These are phyloP conservation scores for Penicillium tannophilum DNA, from an alignment of 495 filamentous ascomycete species.

Conservation along the genomic window DNA sequence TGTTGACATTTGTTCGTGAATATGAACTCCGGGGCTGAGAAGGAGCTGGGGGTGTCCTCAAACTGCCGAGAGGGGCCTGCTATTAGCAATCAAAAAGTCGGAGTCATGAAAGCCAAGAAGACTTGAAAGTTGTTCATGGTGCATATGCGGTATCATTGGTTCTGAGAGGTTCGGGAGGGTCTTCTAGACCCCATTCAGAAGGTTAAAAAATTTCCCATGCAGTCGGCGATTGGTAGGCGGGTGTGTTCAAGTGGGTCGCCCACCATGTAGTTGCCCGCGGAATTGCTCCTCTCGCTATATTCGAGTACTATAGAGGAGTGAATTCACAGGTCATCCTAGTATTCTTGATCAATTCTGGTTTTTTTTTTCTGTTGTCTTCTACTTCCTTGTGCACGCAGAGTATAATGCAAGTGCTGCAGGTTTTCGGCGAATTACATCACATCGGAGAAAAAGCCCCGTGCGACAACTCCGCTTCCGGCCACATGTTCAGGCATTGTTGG, in stretches of 20 bases:
- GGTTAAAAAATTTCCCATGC: constrained; percentile 4
- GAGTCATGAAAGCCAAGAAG: constrained; percentile 14
- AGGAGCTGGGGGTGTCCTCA: background rate
- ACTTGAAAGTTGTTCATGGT: background rate
- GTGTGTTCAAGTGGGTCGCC: background rate
- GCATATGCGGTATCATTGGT: background rate
- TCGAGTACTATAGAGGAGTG: too few species aligned
- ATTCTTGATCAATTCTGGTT: too few species aligned
- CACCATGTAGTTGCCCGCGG: background rate
- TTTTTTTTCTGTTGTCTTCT: too few species aligned
- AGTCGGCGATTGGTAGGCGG: constrained; percentile 10
- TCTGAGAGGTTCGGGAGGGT: constrained; percentile 5
- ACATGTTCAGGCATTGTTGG: background rate
- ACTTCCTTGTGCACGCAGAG: background rate
- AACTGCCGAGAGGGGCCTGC: constrained; percentile 8
- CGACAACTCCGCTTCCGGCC: background rate
- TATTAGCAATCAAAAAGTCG: constrained; percentile 25
- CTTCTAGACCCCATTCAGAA: constrained; percentile 12
- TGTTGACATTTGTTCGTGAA: background rate
- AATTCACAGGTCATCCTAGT: too few species aligned
- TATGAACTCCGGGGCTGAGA: background rate
- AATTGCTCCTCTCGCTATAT: background rate
- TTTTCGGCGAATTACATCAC: background rate
- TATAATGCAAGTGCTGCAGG: background rate
- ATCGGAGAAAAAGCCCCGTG: background rate